Conservation (phyloP, 768 basidiomycete species). For the Mycena galopus region DNA sequence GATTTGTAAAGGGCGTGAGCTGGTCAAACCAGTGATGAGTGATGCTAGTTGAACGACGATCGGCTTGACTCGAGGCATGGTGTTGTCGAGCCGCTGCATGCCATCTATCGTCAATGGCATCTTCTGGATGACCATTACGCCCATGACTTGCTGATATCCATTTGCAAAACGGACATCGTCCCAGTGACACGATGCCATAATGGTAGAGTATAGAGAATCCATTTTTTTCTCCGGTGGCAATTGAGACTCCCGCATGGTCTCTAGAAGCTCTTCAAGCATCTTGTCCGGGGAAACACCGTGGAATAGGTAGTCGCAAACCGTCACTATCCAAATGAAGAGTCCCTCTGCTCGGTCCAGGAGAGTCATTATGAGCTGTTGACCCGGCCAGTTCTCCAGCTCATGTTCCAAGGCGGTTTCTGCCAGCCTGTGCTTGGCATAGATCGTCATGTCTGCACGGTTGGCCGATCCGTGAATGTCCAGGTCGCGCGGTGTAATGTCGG, state of each 20-base stretch:
- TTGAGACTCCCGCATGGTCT: conserved; percentile 4
- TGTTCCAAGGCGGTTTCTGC: conserved; percentile 19
- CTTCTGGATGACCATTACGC: background rate
- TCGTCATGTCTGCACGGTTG: conserved; percentile 35
- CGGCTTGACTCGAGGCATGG: background rate
- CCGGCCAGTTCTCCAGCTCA: background rate
- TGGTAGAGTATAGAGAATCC: conserved; percentile 29
- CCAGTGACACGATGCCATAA: conserved; percentile 32
- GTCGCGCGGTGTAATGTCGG: background rate
- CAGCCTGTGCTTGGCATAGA: conserved; percentile 32
- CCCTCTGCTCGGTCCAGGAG: conserved; percentile 35
- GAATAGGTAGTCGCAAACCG: conserved; percentile 35
- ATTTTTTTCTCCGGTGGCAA: conserved; percentile 32
- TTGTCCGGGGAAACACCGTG: conserved; percentile 26
- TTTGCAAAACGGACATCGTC: conserved; percentile 28
- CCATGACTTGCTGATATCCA: background rate
- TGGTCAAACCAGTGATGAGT: background rate
- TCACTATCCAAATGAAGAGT: conserved; percentile 40
- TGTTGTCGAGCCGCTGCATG: background rate
- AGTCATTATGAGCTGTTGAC: background rate
- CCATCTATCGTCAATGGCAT: background rate
- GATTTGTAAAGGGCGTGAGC: background rate
- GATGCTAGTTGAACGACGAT: background rate
- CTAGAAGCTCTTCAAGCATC: conserved; percentile 21
- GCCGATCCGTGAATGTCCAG: conserved; percentile 30